Evolutionary conservation across 305 asterid species (phyloP), one percentile per base, ranked within the genome.

Genomic region (Fraxinus dipetala): DNA sequence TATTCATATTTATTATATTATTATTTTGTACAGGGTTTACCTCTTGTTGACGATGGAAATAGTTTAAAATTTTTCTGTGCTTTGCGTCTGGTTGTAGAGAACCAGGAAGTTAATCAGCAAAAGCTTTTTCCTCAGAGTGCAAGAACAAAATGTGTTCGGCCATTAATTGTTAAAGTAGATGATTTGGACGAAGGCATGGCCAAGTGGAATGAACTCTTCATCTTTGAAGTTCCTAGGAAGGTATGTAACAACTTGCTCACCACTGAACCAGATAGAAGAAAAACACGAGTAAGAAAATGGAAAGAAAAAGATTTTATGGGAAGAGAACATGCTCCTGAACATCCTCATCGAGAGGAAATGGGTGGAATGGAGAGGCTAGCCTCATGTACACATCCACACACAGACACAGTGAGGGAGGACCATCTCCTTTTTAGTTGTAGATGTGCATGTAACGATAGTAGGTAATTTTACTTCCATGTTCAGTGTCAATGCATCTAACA

Each of bases 71-170:
- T 90, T 85, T 96, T 96, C 90, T 95, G 99, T 78, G 98, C 99
- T 86, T 85, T 96, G 91, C 97, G 99, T 80, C 90, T 96, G 88
- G 93, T 96, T 83, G 95, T 95, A 72, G 98, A 91, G 87, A 96
- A 90, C 90, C 98, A 93, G 86, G 99, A 93, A 74, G 86, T 92
- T 82, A 93, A 88, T 89, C 92, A 92, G 67, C 99, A 93, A 82
- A 95, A 89, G 93, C 94, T 95, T 87, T 96, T 96, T 83, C 99
- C 98, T 79, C 99, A 96, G 89, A 96, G 98, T 90, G 99, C 99
- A 51, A 92, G 99, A 91, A 96, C 99, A 82, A 96, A 91, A 89
- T 93, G 98, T 85, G 98, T 96, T 85, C 93, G 89, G 87, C 98
- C 98, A n/a, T 85, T 82, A 61, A 83, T 88, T 70, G 75, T 79